Base-by-base conservation (phyloP, 345 rosid genomes). In the Sapria himalayana region DNA sequence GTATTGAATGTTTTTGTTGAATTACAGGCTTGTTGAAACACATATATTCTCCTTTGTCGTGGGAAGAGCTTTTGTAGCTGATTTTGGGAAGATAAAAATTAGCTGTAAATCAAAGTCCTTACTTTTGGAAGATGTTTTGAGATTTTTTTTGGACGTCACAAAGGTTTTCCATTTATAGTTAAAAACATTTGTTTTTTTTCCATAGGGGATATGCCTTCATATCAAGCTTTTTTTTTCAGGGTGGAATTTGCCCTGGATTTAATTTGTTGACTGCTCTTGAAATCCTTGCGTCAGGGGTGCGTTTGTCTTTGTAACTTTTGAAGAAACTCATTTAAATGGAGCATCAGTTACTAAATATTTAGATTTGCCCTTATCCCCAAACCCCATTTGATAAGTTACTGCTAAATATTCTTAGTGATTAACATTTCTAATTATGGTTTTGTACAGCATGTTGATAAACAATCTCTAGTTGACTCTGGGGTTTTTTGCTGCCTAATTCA, bases 61-160 rank as follows among this genome's bases (percentile, higher is more conserved):
- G 58, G 99, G 99, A 71, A 67, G 99, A 75, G 99, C 95, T 35
- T 91, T 84, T 75, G 99, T 84, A 48, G 77, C 99, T 22, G 99
- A 91, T 63, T 66, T 84, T 43, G 99, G 75, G 55, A 91, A 91
- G 72, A 71, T 91, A 68, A 91, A 91, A 65, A 75, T 91, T 50
- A 61, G 93, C 70, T 76, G 80, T 78, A 84, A 84, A 76, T 64
- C 71, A 48, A 76, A 85, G 67, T 67, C 92, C 50, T 47, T 91
- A 81, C 75, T 74, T 70, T 70, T 67, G 60, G 61, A 41, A 32
- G 69, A 66, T 59, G 65, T 79, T 49, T 51, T 84, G 48, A 59
- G 43, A 54, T 91, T 69, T 60, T 84, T 91, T 66, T 71, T 93
- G n/a, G 85, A 84, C 63, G 70, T 68, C 51, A 54, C 70, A 41